These are phyloP conservation scores for Mitragyna speciosa DNA, from an alignment of 257 asterid species.

Conservation along the genomic window DNA sequence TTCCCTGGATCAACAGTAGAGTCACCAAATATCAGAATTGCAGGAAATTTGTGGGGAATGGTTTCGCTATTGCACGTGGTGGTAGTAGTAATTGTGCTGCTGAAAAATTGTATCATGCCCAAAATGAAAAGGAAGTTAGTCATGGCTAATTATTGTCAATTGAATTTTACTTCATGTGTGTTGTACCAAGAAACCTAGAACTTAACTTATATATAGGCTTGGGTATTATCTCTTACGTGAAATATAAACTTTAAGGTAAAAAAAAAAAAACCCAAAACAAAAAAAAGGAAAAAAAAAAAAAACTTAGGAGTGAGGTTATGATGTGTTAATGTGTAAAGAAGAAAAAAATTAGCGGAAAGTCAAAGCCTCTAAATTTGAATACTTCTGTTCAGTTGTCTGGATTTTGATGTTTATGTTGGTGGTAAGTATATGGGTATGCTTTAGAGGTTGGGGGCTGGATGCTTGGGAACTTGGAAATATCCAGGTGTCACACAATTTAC, in stretches of 20 bases:
- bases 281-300: background rate
- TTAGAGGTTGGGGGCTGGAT: conserved; percentile 1
- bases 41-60: conserved; percentile 37
- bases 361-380: conserved; percentile 19
- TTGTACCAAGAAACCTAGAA: background rate
- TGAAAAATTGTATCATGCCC: conserved; percentile 20
- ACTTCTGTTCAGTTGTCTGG: background rate
- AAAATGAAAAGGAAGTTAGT: conserved; percentile 22
- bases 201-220: background rate
- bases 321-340: conserved; percentile 11
- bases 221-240: background rate
- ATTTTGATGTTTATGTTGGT: background rate
- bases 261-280: no score
- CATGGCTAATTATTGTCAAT: conserved; percentile 14
- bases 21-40: conserved; percentile 61
- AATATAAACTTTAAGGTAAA: background rate
- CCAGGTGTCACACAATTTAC: background rate
- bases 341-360: background rate
- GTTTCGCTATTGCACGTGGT: conserved; percentile 20
- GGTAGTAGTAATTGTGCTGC: conserved; percentile 9
- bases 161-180: background rate
- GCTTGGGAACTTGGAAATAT: conserved; percentile 18
- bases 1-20: conserved; percentile 72
- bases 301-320: background rate
- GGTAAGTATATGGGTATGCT: background rate